Percentiles rank a stretch among this genome's conserved stretches.
Evolutionary conservation across 495 filamentous ascomycete species (phyloP).

Genomic region (Saxophila tyrrhenica): DNA sequence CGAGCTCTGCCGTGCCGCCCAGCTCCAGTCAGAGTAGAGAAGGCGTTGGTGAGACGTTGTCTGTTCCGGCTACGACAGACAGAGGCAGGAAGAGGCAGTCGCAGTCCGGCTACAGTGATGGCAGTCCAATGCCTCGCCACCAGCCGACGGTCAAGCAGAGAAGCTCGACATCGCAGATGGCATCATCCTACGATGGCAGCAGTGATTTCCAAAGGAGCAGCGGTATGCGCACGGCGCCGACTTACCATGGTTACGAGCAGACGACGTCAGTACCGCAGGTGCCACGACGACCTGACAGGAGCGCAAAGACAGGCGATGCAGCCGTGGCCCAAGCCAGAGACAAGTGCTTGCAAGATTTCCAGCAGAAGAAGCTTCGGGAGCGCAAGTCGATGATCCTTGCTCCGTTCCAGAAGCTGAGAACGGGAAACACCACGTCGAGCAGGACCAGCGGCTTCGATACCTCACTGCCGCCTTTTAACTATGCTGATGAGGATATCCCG

Average conservation of each 20-base stretch:
- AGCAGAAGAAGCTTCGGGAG: constrained; percentile 22
- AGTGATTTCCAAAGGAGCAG: not conserved
- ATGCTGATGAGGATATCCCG: constrained; percentile 1
- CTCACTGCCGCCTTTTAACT: constrained; percentile 11
- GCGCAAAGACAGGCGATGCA: not conserved
- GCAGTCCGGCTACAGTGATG: constrained; percentile 13
- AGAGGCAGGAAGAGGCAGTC: not conserved
- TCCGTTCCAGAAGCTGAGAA: constrained; percentile 24
- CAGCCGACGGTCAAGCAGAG: not conserved
- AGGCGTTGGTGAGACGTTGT: not conserved
- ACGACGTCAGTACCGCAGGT: not conserved
- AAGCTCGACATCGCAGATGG: constrained; percentile 3
- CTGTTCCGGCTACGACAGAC: not conserved
- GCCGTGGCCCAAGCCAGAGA: constrained; percentile 18
- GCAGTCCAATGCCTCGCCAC: constrained; percentile 13
- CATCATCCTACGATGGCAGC: not conserved
- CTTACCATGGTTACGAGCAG: not conserved
- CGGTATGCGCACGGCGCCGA: not conserved
- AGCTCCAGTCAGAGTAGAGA: not conserved
- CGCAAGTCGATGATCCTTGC: constrained; percentile 27
- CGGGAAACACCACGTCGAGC: constrained; percentile 1
- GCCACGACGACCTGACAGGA: not conserved
- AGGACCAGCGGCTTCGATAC: constrained; percentile 17
- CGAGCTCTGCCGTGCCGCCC: constrained; percentile 13
- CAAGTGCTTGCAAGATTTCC: constrained; percentile 27